Evolutionary conservation across 768 basidiomycete genomes (phyloP).

Genomic region (Termitomyces sp.): DNA sequence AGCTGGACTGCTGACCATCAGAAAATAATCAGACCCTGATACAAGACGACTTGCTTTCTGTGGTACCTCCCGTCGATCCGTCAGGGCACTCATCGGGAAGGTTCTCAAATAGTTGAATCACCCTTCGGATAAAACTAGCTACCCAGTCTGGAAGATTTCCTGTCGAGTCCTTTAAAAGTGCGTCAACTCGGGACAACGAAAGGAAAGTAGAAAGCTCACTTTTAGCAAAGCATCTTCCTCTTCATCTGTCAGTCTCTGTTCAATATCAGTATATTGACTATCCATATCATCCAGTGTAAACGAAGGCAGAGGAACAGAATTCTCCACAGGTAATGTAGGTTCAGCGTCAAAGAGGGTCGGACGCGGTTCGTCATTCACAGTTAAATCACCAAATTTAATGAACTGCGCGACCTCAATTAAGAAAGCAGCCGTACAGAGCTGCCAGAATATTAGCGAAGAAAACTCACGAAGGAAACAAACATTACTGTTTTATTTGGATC

Average conservation of each 20-base stretch:
- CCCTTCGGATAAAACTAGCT: conserved; percentile 70
- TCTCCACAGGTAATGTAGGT: conserved; percentile 23
- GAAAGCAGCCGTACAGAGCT: conserved; percentile 74
- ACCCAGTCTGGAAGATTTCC: conserved; percentile 80
- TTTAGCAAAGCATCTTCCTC: conserved; percentile 71
- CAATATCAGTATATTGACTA: conserved; percentile 29
- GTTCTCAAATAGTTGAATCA: conserved; percentile 78
- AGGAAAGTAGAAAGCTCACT: conserved; percentile 17
- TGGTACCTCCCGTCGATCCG: conserved; percentile 54
- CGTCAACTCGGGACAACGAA: not conserved
- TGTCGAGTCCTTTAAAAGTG: conserved; percentile 48
- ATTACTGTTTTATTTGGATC: conserved; percentile 74
- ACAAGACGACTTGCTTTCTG: conserved; percentile 43
- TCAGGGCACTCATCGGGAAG: conserved; percentile 76
- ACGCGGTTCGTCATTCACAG: conserved; percentile 27
- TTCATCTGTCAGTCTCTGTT: conserved; percentile 40
- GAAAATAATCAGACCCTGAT: not conserved
- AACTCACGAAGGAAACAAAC: not conserved
- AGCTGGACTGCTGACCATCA: conserved; percentile 48
- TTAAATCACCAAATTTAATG: conserved; percentile 67
- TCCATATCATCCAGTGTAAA: conserved; percentile 34
- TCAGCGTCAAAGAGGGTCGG: conserved; percentile 25
- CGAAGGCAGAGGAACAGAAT: conserved; percentile 26
- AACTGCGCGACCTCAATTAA: conserved; percentile 71
- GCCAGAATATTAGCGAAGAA: conserved; percentile 7